These are phyloP conservation scores for Trametes punicea DNA, from an alignment of 768 basidiomycete genomes.

Conservation along the genomic window DNA sequence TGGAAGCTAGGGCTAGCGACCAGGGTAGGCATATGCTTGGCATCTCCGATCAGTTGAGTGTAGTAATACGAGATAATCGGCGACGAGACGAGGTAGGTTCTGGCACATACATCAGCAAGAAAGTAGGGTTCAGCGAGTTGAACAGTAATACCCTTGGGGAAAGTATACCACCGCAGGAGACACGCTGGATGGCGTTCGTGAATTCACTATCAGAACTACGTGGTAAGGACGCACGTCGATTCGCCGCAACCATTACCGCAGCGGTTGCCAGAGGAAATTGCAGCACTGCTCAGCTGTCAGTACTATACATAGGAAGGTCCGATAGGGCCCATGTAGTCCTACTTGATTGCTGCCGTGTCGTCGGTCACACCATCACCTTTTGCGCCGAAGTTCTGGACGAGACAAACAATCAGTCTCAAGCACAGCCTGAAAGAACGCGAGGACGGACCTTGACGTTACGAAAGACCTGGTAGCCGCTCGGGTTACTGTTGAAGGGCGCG, in stretches of 20 bases:
- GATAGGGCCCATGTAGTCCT: not conserved
- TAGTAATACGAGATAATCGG: conserved; percentile 66
- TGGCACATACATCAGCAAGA: conserved; percentile 27
- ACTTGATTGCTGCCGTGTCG: conserved; percentile 78
- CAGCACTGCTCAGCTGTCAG: conserved; percentile 40
- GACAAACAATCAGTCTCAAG: not conserved
- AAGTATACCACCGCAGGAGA: conserved; percentile 75
- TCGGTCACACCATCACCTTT: conserved; percentile 62
- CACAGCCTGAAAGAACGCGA: not conserved
- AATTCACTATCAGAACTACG: not conserved
- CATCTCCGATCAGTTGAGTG: conserved; percentile 75
- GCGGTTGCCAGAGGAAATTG: conserved; percentile 59
- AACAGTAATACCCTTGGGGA: conserved; percentile 70
- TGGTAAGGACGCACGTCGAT: conserved; percentile 40
- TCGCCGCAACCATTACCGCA: conserved; percentile 59
- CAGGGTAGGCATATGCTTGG: conserved; percentile 62
- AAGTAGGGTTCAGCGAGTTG: no score
- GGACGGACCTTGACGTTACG: conserved; percentile 60
- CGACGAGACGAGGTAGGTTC: conserved; percentile 64
- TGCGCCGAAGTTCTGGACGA: conserved; percentile 41
- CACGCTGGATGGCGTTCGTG: conserved; percentile 25
- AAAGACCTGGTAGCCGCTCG: conserved; percentile 59
- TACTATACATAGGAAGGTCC: not conserved
- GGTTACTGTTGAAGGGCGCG: conserved; percentile 58
- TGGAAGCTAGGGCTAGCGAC: conserved; percentile 57